phyloP scores from a whole-genome alignment of 768 basidiomycete species.

The Wakefieldia striispora region DNA sequence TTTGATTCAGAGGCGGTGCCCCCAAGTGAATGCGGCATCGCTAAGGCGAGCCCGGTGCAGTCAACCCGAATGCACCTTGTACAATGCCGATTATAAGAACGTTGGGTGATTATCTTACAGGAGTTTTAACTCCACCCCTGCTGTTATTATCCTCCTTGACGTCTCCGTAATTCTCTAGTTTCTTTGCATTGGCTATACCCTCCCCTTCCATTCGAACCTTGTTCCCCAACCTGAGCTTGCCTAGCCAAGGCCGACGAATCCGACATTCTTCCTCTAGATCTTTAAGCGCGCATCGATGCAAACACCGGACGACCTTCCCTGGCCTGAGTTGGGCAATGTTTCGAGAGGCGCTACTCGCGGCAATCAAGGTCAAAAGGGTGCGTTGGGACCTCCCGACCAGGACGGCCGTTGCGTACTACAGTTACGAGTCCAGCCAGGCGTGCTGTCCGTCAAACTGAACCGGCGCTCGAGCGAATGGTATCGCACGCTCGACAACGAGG shows the following conservation, averaged over 20 bases:
- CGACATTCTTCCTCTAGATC: background rate
- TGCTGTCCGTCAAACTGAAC: conserved; percentile 72
- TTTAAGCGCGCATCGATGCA: conserved; percentile 32
- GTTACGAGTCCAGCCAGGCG: conserved; percentile 79
- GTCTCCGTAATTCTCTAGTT: conserved; percentile 12
- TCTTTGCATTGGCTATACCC: conserved; percentile 14
- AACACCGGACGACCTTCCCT: conserved; percentile 70
- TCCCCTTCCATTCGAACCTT: conserved; percentile 8
- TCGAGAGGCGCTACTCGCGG: conserved; percentile 81
- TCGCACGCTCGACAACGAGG: conserved; percentile 71
- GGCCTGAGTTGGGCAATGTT: conserved; percentile 84
- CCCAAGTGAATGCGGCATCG: conserved; percentile 35
- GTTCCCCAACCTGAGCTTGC: background rate
- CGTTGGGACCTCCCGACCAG: conserved; percentile 64
- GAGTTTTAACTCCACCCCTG: conserved; percentile 38
- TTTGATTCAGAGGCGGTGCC: conserved; percentile 33
- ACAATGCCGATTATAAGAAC: conserved; percentile 36
- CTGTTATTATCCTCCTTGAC: conserved; percentile 25
- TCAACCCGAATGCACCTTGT: conserved; percentile 24
- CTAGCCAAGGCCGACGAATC: too few relatives aligned
- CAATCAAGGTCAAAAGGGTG: conserved; percentile 85
- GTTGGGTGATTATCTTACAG: conserved; percentile 33
- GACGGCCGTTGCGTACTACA: conserved; percentile 79
- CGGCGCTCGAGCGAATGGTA: conserved; percentile 82
- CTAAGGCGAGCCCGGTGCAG: conserved; percentile 26